Evolutionary conservation across 371 early-diverging fungal genomes (phyloP), one percentile per base, ranked within the genome.

Genomic region (Apophysomyces ossiformis): DNA sequence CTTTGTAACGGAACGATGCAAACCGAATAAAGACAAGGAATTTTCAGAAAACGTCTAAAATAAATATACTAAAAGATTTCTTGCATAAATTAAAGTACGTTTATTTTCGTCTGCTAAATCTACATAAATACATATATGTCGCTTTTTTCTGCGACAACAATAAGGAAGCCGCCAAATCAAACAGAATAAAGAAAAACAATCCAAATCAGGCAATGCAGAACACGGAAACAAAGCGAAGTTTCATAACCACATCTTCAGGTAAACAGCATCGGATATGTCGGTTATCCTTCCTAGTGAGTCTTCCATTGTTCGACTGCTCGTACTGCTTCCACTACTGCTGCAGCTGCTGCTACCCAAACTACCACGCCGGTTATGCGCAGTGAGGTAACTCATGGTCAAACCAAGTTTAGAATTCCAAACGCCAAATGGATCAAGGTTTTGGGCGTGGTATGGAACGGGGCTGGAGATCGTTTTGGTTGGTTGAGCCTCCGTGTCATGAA

Each of bases 401-500:
- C 62, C 62, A 36, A 62, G 62, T 50, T 62, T 62, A 21, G 62
- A 62, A 46, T 41, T 43, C 62, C 62, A 62, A 36, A 62, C 50
- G 50, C 50, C 50, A 50, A 50, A 50, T 26, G 50, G 50, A 50
- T 50, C 50, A 50, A 50, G 50, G 50, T 50, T 50, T 18, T 50
- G 7, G 50, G 21, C 21, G 50, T 50, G 50, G 21, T 50, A 50
- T 26, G 50, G 50, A 15, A 50, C 50, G 21, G 50, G 50, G 21
- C 50, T 50, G 9, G 50, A 50, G 18, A 26, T 50, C 21, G 50
- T 50, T 50, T 50, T 50, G 9, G 50, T 21, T 15, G 50, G 50
- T 18, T 50, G n/a, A 2, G 50, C 8, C 50, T 44, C 56, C 7
- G 63, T 58, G 18, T 75, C 75, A 71, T 99, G 99, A 35, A 96